These are phyloP conservation scores for Pascua guehoae DNA, from an alignment of 1,284 basidiomycete species.

Conservation along the genomic window DNA sequence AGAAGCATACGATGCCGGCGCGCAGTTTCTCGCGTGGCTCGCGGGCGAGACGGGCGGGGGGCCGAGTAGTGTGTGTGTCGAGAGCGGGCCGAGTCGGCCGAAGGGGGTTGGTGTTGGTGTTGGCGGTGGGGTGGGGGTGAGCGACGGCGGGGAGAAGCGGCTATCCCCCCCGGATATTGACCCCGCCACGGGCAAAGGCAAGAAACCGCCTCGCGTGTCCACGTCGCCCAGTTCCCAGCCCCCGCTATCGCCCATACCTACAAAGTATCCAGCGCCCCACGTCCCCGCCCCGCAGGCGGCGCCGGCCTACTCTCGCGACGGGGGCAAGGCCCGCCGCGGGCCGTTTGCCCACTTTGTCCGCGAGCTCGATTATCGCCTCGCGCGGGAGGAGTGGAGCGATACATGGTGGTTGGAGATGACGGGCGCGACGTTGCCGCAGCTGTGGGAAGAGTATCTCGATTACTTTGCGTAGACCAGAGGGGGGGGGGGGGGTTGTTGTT, in stretches of 20 bases:
- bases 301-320: not conserved
- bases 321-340: slow-evolving; percentile 15
- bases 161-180: slow-evolving; percentile 16
- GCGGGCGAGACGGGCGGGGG: slow-evolving; percentile 10
- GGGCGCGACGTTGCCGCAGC: slow-evolving; percentile 20
- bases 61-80: no score
- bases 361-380: slow-evolving; percentile 25
- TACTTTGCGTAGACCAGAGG: slow-evolving; percentile 17
- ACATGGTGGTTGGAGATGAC: slow-evolving; percentile 34
- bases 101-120: no score
- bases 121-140: not conserved
- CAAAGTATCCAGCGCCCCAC: slow-evolving; percentile 2
- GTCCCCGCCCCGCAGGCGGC: not conserved
- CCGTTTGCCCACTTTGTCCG: slow-evolving; percentile 30
- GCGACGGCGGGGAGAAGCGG: not conserved
- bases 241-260: no score
- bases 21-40: slow-evolving; percentile 33
- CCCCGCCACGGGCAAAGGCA: slow-evolving; percentile 1
- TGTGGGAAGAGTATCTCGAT: slow-evolving; percentile 32
- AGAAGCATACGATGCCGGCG: slow-evolving; percentile 34
- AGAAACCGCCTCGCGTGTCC: not conserved
- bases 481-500: no score
- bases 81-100: no score
- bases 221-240: not conserved
- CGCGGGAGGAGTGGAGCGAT: slow-evolving; percentile 25